Evolutionary conservation across 257 asterid genomes (phyloP).

Genomic region (Nicotiana noctiflora): DNA sequence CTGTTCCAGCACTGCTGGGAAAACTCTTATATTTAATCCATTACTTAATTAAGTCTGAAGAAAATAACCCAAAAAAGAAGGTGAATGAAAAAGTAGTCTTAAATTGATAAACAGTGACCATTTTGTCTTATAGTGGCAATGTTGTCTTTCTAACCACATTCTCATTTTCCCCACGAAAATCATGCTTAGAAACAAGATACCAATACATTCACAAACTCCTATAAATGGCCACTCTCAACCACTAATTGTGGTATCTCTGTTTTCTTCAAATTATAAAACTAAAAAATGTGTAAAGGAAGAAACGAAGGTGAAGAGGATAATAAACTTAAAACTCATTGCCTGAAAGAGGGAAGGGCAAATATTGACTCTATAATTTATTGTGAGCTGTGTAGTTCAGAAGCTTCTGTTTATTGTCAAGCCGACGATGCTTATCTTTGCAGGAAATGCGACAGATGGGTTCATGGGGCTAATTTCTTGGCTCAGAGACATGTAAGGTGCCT

Average conservation of each 20-base stretch:
- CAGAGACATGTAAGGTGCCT: slow-evolving; percentile 37
- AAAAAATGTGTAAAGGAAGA: not conserved
- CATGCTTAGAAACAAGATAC: not conserved
- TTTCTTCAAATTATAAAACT: not conserved
- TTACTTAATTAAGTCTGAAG: not conserved
- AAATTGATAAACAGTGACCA: not conserved
- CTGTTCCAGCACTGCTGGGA: not conserved
- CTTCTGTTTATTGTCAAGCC: slow-evolving; percentile 39
- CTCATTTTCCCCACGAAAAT: not conserved
- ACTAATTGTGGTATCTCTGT: not conserved
- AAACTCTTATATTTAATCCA: not conserved
- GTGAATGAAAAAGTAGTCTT: not conserved
- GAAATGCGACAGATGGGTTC: slow-evolving; percentile 42
- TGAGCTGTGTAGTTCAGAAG: slow-evolving; percentile 34
- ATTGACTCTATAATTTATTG: slow-evolving; percentile 8
- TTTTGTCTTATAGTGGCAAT: not conserved
- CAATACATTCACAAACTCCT: not conserved
- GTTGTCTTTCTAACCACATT: not conserved
- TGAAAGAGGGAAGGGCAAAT: not conserved
- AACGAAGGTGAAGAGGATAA: not conserved
- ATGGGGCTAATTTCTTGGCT: slow-evolving; percentile 40
- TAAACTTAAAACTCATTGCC: not conserved
- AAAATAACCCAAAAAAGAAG: not conserved
- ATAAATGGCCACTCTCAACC: not conserved
- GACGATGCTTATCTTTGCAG: slow-evolving; percentile 43